Percentiles rank a stretch among this genome's conserved stretches.
phyloP scores from a whole-genome alignment of 805 yeast genomes.

The Cyberlindnera mississippiensis region DNA sequence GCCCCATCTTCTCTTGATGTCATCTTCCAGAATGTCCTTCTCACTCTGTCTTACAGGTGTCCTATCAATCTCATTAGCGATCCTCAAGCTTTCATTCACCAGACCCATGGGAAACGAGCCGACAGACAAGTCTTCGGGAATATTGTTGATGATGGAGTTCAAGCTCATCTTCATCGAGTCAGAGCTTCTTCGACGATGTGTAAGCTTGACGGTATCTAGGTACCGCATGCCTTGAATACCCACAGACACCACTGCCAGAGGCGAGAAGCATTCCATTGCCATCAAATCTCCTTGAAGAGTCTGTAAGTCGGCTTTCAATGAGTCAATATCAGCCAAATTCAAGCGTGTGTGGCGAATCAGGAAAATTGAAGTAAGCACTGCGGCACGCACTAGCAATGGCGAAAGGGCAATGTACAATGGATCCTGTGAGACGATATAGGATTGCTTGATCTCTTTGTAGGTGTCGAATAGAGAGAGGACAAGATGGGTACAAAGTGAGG shows the following conservation, averaged over 20 bases:
- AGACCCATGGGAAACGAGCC: no score
- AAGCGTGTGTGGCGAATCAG: conserved; percentile 1
- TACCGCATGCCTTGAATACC: conserved; percentile 3
- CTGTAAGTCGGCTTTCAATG: neutral
- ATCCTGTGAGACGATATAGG: conserved; percentile 15
- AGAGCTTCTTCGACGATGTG: conserved; percentile 5
- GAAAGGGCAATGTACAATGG: conserved; percentile 13
- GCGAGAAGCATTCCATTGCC: conserved; percentile 13
- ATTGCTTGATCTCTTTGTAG: conserved; percentile 9
- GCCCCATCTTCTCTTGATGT: conserved; percentile 2
- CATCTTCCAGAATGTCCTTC: neutral
- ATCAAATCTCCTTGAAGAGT: conserved; percentile 2
- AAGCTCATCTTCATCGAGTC: conserved; percentile 10
- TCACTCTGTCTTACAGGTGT: neutral
- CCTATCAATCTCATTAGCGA: conserved; percentile 2
- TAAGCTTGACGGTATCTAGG: neutral
- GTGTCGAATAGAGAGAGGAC: conserved; percentile 3
- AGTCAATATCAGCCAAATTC: conserved; percentile 1
- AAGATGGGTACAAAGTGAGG: conserved; percentile 4
- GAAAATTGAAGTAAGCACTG: conserved; percentile 6
- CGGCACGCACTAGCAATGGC: conserved; percentile 8
- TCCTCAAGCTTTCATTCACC: no score
- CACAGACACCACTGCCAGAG: conserved; percentile 2
- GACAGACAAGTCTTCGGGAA: no score
- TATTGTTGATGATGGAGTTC: conserved; percentile 9